A percentile compares a stretch with the other conserved stretches of the same genome.
These are phyloP conservation scores for Aureobasidium sp. DNA, from an alignment of 2,329 filamentous ascomycete genomes.

Conservation along the genomic window DNA sequence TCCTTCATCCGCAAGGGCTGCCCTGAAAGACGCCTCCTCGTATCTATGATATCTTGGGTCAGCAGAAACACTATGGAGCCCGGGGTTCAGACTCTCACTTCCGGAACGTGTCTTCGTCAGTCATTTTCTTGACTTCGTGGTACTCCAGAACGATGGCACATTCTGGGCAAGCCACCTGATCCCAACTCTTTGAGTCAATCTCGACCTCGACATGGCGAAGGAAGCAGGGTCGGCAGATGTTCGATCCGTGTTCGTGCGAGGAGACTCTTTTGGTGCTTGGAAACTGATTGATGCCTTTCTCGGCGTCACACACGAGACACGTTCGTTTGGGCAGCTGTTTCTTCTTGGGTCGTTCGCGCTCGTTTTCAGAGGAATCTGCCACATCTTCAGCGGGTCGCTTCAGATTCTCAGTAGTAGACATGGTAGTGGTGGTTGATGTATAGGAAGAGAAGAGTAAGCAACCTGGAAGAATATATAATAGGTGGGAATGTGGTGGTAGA, in stretches of 20 bases:
- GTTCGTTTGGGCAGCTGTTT: background rate
- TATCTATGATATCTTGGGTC: background rate
- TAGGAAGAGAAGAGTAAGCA: too few relatives aligned
- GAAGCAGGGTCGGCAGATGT: background rate
- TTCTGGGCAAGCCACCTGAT: background rate
- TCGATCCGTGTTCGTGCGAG: background rate
- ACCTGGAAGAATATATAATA: background rate
- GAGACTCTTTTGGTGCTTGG: background rate
- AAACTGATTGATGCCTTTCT: background rate
- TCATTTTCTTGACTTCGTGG: background rate
- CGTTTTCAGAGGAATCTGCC: background rate
- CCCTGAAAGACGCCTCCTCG: background rate
- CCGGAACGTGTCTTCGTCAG: background rate
- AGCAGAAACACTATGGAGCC: too few relatives aligned
- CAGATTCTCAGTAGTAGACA: background rate
- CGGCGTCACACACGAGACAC: background rate
- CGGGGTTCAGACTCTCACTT: background rate
- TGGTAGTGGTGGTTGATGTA: background rate
- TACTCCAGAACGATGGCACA: background rate
- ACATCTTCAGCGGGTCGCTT: background rate
- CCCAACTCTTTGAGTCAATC: background rate
- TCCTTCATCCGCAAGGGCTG: background rate
- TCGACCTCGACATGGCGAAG: background rate
- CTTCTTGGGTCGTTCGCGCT: background rate
- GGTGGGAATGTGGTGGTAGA: too few relatives aligned